Evolutionary conservation across 768 basidiomycete genomes (phyloP).

Genomic region (Tricholoma hemisulphureum): DNA sequence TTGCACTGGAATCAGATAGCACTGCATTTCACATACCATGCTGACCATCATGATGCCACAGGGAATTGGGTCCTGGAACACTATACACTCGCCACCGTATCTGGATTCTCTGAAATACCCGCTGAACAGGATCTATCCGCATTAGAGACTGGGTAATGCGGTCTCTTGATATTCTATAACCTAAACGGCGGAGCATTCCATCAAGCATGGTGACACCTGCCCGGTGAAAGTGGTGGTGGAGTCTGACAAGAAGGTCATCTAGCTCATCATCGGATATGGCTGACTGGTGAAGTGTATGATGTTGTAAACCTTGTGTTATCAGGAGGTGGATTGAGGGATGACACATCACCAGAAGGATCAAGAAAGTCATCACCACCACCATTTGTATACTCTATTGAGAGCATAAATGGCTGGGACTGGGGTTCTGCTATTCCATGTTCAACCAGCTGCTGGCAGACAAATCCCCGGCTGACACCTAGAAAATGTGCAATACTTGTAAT

Average conservation of each 20-base stretch:
- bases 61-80: conserved; percentile 30
- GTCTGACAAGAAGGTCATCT: neutral
- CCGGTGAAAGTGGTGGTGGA: neutral
- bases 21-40: conserved; percentile 26
- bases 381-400: neutral
- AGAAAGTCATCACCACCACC: neutral
- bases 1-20: neutral
- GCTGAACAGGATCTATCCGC: conserved; percentile 16
- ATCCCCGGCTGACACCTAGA: neutral
- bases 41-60: conserved; percentile 39
- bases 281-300: neutral
- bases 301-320: no score
- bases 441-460: neutral
- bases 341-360: no score
- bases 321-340: no score
- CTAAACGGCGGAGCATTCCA: conserved; percentile 17
- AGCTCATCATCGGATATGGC: neutral
- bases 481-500: neutral
- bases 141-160: conserved; percentile 13
- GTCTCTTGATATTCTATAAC: conserved; percentile 8
- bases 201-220: conserved; percentile 24
- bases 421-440: neutral
- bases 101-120: conserved; percentile 13
- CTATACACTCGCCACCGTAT: conserved; percentile 21
- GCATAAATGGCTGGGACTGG: neutral